Conservation (phyloP, 129 eudicot genomes). For the Cynara cardunculus region DNA sequence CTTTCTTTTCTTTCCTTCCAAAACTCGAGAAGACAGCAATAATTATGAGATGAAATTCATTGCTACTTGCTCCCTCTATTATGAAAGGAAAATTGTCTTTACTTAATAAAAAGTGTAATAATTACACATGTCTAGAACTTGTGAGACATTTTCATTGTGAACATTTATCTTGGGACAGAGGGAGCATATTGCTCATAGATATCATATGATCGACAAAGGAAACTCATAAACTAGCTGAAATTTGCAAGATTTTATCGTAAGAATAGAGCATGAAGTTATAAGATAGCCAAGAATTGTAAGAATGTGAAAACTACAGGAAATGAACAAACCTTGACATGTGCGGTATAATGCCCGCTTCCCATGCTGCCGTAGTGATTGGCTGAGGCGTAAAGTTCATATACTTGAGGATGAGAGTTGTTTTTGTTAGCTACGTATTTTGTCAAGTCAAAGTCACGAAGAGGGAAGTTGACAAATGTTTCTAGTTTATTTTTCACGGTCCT, state of each 20-base stretch:
- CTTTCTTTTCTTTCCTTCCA: too few species aligned
- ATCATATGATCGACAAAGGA: neutral
- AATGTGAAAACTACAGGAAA: neutral
- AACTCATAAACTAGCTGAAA: neutral
- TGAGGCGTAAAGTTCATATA: constrained; percentile 88
- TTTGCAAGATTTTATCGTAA: neutral
- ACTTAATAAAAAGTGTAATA: neutral
- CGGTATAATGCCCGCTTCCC: constrained; percentile 96
- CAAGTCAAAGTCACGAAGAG: constrained; percentile 77
- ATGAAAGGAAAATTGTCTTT: neutral
- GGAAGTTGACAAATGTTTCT: constrained; percentile 81
- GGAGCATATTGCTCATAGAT: neutral
- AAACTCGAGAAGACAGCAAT: too few species aligned
- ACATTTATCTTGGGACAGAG: neutral
- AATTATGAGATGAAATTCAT: neutral
- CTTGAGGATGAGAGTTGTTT: constrained; percentile 58
- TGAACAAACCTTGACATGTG: constrained; percentile 64
- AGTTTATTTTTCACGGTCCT: constrained; percentile 80
- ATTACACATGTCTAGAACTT: neutral
- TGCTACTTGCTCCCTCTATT: neutral
- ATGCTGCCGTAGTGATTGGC: constrained; percentile 88
- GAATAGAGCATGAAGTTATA: constrained; percentile 8
- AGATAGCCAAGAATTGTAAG: neutral
- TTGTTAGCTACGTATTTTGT: constrained; percentile 81
- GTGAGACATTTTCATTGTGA: neutral